Evolutionary conservation across 2,329 filamentous ascomycete genomes (phyloP).

Genomic region (Aspergillus ustus): DNA sequence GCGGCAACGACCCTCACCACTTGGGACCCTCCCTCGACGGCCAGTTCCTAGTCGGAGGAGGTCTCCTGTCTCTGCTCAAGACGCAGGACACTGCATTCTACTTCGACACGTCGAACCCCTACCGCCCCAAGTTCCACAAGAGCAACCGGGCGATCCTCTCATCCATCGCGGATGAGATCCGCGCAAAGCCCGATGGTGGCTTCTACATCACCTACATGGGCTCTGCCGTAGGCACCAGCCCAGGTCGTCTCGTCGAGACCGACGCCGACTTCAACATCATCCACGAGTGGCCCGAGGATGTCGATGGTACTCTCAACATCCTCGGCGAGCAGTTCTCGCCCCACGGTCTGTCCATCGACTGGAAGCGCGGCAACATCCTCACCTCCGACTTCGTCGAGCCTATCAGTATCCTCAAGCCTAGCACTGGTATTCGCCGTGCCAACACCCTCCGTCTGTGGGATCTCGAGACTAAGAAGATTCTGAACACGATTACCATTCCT

Average conservation of each 20-base stretch:
- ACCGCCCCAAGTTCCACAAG: slow-evolving; percentile 63
- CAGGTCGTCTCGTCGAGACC: slow-evolving; percentile 65
- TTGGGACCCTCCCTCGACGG: slow-evolving; percentile 60
- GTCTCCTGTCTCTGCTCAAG: slow-evolving; percentile 42
- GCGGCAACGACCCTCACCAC: slow-evolving; percentile 66
- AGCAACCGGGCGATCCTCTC: slow-evolving; percentile 63
- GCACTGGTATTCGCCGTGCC: slow-evolving; percentile 57
- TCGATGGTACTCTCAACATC: slow-evolving; percentile 59
- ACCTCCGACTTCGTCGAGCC: slow-evolving; percentile 69
- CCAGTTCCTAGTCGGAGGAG: slow-evolving; percentile 62
- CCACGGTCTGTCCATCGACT: slow-evolving; percentile 64
- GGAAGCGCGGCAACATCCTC: slow-evolving; percentile 60
- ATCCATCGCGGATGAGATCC: slow-evolving; percentile 66
- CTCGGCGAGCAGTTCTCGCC: slow-evolving; percentile 65
- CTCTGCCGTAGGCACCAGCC: slow-evolving; percentile 61
- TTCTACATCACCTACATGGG: slow-evolving; percentile 69
- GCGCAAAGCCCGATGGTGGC: slow-evolving; percentile 64
- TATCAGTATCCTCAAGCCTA: slow-evolving; percentile 65
- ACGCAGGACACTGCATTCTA: slow-evolving; percentile 62
- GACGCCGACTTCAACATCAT: slow-evolving; percentile 65
- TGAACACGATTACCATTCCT: slow-evolving; percentile 66
- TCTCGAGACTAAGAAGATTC: slow-evolving; percentile 56
- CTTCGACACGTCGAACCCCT: slow-evolving; percentile 64
- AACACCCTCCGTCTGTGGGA: slow-evolving; percentile 66
- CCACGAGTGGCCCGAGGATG: slow-evolving; percentile 65